Percentiles rank a stretch among this genome's conserved stretches.
Conservation (phyloP, 2,329 filamentous ascomycete species). For the Trichoderma sp. region DNA sequence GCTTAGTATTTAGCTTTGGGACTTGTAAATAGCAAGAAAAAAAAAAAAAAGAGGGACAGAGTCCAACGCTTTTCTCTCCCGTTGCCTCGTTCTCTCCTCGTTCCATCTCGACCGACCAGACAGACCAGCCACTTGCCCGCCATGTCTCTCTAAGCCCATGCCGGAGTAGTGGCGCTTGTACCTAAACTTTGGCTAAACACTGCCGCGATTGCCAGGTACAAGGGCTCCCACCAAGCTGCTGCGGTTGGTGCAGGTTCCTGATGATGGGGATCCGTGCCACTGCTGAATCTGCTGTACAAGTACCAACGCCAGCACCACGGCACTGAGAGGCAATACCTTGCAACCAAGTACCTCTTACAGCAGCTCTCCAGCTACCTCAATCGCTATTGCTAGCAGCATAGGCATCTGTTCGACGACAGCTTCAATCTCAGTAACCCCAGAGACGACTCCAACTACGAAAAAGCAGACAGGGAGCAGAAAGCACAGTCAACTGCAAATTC, state of each 20-base stretch:
- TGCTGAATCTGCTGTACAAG: conserved; percentile 6
- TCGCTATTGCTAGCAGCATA: not conserved
- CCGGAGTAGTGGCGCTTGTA: not conserved
- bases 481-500: not conserved
- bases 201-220: not conserved
- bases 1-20: not conserved
- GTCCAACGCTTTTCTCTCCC: not conserved
- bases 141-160: not conserved
- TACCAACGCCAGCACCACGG: not conserved
- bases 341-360: not conserved
- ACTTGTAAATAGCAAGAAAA: not conserved
- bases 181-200: not conserved
- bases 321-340: not conserved
- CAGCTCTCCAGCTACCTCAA: not conserved
- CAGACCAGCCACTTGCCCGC: not conserved
- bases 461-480: not conserved
- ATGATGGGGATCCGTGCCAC: conserved; percentile 13
- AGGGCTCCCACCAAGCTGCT: not conserved
- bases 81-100: not conserved
- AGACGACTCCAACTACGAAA: not conserved
- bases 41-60: not conserved
- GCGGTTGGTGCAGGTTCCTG: not conserved
- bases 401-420: too few relatives aligned
- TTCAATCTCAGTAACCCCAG: too few relatives aligned
- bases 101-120: not conserved